Base-by-base conservation (phyloP, 2,329 filamentous ascomycete genomes). In the Fusarium sp. region DNA sequence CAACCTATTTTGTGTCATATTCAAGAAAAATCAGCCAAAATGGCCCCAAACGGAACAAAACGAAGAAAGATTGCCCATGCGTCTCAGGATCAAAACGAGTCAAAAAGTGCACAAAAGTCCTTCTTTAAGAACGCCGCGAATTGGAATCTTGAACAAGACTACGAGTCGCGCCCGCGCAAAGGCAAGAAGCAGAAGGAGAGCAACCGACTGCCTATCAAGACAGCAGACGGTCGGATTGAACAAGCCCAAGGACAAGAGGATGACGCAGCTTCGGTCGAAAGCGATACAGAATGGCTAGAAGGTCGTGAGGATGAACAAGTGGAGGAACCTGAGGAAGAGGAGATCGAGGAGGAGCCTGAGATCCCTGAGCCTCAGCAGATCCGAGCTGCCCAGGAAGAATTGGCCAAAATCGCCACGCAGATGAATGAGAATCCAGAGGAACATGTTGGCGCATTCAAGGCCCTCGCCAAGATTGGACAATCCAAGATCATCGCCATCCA, bases 361-460 rank as follows among this genome's bases (percentile, higher is more conserved):
- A 83, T 97, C 30, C 89, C 94, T 1, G 85, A 91, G 68, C 87
- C 90, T 62, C 88, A 97, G 75, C 93, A 97, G 79, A 92, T 99
- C 51, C 74, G 93, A 25, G 88, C 92, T 67, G 94, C 94, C 12
- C 97, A 99, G 79, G 96, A 98, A 78, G 94, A 98, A 76, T 83
- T 99, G 59, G 95, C 96, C 21, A 90, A 91, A 74, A 88, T 97
- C 64, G 96, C 94, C 4, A 86, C 87, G 49, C 82, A 90, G 54
- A 86, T 99, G 75, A 98, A 96, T 74, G 94, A 98, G 78, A 91
- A 96, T 66, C 96, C 96, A 0, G 97, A 99, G 78, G 95, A 98
- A 78, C 90, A 99, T 78, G 87, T 91, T 42, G 89, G 89, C 45
- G 88, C 90, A 21, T 91, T 98, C 83, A 94, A 93, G 78, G 87